Evolutionary conservation across 2,329 filamentous ascomycete species (phyloP), one percentile per base, ranked within the genome.

Genomic region (Parafenestella ontariensis): DNA sequence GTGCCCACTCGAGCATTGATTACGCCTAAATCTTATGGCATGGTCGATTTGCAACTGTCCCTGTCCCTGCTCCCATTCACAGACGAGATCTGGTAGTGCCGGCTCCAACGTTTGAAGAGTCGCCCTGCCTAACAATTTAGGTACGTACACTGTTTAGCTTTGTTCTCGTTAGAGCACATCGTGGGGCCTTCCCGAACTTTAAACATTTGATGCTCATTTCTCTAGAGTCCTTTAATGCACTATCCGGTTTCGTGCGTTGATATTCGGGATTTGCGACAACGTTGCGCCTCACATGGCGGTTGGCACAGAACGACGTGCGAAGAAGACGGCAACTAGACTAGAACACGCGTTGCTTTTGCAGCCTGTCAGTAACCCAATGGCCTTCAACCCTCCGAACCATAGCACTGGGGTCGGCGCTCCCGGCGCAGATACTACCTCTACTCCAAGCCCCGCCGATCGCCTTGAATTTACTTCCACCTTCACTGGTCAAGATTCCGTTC

Each of bases 261-360:
- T 56, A 58, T 59, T 65, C 61, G 50, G 59, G 49, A 60, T 63
- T 68, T 64, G 68, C 70, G 54, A 69, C 56, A 61, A 56, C 47
- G 61, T 59, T 63, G 60, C 62, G 63, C 68, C 64, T 66, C 72
- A 64, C 68, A 76, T 76, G 74, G 74, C 74, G 70, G 68, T 74
- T 52, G 71, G 69, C 59, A 66, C 70, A 54, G 70, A 75, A 52
- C 68, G 67, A 58, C 72, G 69, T 60, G 64, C 64, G 61, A 72
- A 68, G 63, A 72, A 71, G 69, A 68, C 67, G 59, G 62, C 65
- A 54, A 64, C 63, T 56, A 70, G 64, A 63, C 52, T 71, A 66
- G 68, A 74, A 46, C 68, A 70, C 40, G 57, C 69, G 47, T 65
- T 72, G 56, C 67, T 66, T 66, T 60, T 73, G 52, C 69, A 66